Evolutionary conservation across 495 filamentous ascomycete species (phyloP).

Genomic region (Lophiostoma macrostomum): DNA sequence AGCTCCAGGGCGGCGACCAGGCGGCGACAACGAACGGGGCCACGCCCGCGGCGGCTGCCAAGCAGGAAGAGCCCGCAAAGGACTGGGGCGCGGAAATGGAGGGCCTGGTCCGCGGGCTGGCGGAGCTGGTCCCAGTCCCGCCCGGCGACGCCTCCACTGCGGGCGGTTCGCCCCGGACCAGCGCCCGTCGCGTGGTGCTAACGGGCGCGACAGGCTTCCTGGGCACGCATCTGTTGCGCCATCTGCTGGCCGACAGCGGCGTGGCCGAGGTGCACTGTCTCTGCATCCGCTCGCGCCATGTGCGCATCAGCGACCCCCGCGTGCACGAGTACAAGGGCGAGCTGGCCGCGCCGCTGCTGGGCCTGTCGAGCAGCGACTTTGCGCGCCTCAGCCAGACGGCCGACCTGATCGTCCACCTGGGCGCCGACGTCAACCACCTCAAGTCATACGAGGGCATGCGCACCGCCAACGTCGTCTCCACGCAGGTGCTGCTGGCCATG

Average conservation of each 20-base stretch:
- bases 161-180: too few relatives aligned
- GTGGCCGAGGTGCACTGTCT: slow-evolving; percentile 8
- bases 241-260: background rate
- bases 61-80: too few relatives aligned
- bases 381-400: background rate
- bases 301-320: too few relatives aligned
- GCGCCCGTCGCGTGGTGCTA: too few relatives aligned
- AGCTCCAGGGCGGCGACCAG: background rate
- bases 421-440: slow-evolving; percentile 12
- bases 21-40: too few relatives aligned
- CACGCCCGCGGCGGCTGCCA: too few relatives aligned
- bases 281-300: too few relatives aligned
- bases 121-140: too few relatives aligned
- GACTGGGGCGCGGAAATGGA: too few relatives aligned
- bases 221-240: slow-evolving; percentile 8
- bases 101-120: too few relatives aligned
- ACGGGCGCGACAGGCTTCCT: slow-evolving; percentile 28
- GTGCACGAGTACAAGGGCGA: slow-evolving; percentile 7
- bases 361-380: slow-evolving; percentile 5
- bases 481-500: slow-evolving; percentile 5
- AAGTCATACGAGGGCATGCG: slow-evolving; percentile 18
- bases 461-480: slow-evolving; percentile 12
- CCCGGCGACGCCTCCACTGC: too few relatives aligned
- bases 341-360: slow-evolving; percentile 11
- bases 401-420: slow-evolving; percentile 17